Conservation (phyloP, 164 flowering plant genomes). For the Echeveria elegans region DNA sequence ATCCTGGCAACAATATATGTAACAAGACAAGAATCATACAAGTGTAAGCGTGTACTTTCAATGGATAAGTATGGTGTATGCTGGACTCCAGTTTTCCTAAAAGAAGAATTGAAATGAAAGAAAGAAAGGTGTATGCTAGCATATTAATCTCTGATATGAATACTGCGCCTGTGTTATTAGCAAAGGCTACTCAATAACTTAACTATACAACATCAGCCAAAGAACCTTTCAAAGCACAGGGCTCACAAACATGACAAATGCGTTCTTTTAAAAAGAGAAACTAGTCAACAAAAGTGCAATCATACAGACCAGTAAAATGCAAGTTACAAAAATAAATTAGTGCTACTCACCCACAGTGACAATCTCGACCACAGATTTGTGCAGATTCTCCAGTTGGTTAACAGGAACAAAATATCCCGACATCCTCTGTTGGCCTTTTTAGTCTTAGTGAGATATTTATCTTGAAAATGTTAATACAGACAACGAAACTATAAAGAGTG, state of each 20-base stretch:
- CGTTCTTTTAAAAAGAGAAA: background rate
- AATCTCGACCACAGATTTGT: slow-evolving; percentile 74
- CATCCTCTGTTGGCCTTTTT: slow-evolving; percentile 84
- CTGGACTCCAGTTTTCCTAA: background rate
- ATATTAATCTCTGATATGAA: too few species aligned
- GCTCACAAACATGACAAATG: background rate
- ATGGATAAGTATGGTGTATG: background rate
- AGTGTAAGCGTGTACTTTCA: background rate
- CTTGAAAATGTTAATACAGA: slow-evolving; percentile 47
- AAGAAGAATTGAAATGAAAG: background rate
- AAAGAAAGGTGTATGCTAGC: background rate
- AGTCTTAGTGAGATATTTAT: slow-evolving; percentile 66
- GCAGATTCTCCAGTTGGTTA: slow-evolving; percentile 41
- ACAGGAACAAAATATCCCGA: slow-evolving; percentile 96
- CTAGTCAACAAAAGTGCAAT: background rate
- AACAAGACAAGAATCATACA: background rate
- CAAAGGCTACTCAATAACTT: background rate
- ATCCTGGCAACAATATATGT: slow-evolving; percentile 41
- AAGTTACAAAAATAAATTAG: background rate
- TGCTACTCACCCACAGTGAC: slow-evolving; percentile 87
- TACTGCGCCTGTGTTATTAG: too few species aligned
- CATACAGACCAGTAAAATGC: background rate
- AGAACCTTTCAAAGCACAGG: background rate
- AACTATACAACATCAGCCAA: background rate
- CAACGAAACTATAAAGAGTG: slow-evolving; percentile 8